Conservation (phyloP, 75 land plant species). For the Pinus tabuliformis region DNA sequence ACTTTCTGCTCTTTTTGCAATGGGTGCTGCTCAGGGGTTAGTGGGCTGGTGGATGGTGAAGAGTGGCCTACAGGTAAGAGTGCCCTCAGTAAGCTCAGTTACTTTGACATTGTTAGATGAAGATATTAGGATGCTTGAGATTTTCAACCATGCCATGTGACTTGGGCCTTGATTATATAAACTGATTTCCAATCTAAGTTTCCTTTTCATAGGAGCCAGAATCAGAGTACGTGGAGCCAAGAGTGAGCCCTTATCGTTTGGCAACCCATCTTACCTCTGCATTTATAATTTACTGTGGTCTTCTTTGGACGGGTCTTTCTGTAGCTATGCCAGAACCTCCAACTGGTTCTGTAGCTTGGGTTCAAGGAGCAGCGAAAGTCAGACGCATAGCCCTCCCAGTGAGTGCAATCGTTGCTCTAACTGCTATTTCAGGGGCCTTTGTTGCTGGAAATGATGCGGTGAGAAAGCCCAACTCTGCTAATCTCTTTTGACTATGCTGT, state of each 20-base stretch:
- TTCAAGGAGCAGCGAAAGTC: constrained; percentile 60
- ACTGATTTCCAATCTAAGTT: neutral
- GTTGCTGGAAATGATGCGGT: constrained; percentile 99
- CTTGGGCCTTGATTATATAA: neutral
- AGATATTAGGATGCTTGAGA: neutral
- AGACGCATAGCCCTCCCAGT: constrained; percentile 75
- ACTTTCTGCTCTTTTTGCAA: constrained; percentile 74
- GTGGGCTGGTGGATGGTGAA: constrained; percentile 99
- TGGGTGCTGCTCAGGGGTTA: constrained; percentile 96
- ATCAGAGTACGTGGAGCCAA: constrained; percentile 81
- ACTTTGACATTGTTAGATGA: neutral
- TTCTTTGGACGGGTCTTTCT: constrained; percentile 96
- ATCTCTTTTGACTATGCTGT: neutral
- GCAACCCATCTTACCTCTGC: constrained; percentile 96
- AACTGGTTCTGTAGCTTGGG: constrained; percentile 40
- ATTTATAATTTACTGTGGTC: constrained; percentile 89
- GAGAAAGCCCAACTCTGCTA: constrained; percentile 18
- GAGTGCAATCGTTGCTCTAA: constrained; percentile 79
- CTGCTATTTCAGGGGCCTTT: constrained; percentile 97
- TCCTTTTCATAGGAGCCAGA: constrained; percentile 69
- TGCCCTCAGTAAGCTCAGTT: constrained; percentile 2
- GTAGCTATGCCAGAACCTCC: constrained; percentile 87
- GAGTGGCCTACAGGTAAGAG: constrained; percentile 92
- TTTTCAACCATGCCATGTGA: neutral
- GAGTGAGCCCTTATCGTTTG: constrained; percentile 95